Evolutionary conservation across 2,329 filamentous ascomycete genomes (phyloP).

Genomic region (Claviceps sp.): DNA sequence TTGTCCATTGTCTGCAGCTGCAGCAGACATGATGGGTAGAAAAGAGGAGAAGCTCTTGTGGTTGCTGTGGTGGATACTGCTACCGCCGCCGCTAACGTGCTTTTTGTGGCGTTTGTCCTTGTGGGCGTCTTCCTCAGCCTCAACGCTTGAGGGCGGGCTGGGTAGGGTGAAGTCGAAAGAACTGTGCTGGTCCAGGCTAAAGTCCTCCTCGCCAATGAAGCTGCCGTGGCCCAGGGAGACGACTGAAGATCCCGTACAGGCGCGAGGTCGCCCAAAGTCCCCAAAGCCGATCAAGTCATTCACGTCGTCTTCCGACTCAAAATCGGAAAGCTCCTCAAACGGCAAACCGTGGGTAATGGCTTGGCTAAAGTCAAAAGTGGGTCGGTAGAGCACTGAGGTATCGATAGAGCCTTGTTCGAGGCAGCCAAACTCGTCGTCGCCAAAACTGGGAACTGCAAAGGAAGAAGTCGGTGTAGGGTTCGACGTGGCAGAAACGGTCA

Average conservation of each 20-base stretch:
- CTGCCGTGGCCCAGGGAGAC: conserved; percentile 61
- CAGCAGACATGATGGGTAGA: conserved; percentile 30
- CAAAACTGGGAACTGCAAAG: conserved; percentile 52
- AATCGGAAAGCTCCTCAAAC: conserved; percentile 78
- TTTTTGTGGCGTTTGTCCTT: conserved; percentile 46
- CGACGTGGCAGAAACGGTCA: conserved; percentile 54
- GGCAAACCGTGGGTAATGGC: conserved; percentile 47
- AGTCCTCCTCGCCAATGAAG: conserved; percentile 63
- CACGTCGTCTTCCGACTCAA: conserved; percentile 86
- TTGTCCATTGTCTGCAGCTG: conserved; percentile 20
- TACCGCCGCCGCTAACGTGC: conserved; percentile 34
- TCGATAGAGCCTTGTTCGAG: conserved; percentile 34
- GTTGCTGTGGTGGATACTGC: conserved; percentile 12
- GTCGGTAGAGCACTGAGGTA: conserved; percentile 25
- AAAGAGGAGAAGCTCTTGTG: conserved; percentile 28
- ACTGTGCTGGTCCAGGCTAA: conserved; percentile 60
- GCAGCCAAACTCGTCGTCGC: conserved; percentile 46
- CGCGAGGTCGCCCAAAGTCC: conserved; percentile 57
- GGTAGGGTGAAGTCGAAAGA: conserved; percentile 48
- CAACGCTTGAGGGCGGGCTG: conserved; percentile 34
- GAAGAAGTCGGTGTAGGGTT: conserved; percentile 42
- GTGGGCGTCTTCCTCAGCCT: conserved; percentile 31
- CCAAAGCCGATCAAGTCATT: conserved; percentile 51
- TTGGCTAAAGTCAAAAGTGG: conserved; percentile 38
- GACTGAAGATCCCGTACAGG: conserved; percentile 53